These are phyloP conservation scores for Senna tora DNA, from an alignment of 306 rosid species.

Conservation along the genomic window DNA sequence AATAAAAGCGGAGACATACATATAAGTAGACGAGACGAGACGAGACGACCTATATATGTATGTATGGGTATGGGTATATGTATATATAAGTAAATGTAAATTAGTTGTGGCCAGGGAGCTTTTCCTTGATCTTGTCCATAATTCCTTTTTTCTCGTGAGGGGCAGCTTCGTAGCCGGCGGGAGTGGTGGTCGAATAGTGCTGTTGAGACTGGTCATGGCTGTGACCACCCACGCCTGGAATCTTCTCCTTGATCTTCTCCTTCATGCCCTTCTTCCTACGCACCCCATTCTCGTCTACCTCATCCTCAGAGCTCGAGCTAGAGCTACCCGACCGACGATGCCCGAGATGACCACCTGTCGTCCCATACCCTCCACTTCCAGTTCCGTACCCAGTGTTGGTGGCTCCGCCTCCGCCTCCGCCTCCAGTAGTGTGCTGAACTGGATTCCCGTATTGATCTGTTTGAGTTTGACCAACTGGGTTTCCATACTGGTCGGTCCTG, in stretches of 20 bases:
- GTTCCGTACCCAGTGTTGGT: not conserved
- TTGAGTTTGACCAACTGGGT: conserved; percentile 13
- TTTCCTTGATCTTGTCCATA: conserved; percentile 55
- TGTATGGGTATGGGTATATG: too few species aligned
- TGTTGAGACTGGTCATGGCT: not conserved
- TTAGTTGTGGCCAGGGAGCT: conserved; percentile 37
- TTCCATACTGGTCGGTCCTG: conserved; percentile 23
- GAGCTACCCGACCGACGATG: conserved; percentile 54
- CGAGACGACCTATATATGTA: too few species aligned
- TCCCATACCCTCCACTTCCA: too few species aligned
- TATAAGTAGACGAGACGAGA: too few species aligned
- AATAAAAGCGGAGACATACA: too few species aligned
- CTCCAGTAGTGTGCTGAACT: not conserved
- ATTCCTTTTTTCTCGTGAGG: conserved; percentile 47
- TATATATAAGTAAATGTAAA: not conserved
- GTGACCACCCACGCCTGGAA: conserved; percentile 19
- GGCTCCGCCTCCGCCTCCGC: too few species aligned
- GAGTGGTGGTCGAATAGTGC: conserved; percentile 33
- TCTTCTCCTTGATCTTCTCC: conserved; percentile 34
- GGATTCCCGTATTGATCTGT: not conserved
- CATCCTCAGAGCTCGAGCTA: conserved; percentile 59
- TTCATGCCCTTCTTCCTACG: conserved; percentile 65
- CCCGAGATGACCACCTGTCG: not conserved
- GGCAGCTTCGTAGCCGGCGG: conserved; percentile 22
- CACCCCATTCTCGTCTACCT: conserved; percentile 65